These are phyloP conservation scores for Cryoendolithus antarcticus DNA, from an alignment of 2,329 filamentous ascomycete genomes.

Conservation along the genomic window DNA sequence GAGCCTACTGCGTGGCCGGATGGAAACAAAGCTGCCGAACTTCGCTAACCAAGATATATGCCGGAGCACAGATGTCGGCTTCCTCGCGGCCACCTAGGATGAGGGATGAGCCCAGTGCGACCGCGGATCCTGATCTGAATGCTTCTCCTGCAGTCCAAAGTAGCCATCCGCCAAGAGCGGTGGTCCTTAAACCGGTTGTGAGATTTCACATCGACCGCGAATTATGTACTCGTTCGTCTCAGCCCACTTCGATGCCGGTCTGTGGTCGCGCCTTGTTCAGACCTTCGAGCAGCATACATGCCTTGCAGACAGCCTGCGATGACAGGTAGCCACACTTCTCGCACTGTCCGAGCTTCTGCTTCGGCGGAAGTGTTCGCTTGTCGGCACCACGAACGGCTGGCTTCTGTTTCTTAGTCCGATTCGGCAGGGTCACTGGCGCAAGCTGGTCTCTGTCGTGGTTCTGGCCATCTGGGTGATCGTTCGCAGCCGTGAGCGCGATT, in stretches of 20 bases:
- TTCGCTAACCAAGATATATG: no score
- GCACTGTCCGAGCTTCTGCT: slow-evolving; percentile 71
- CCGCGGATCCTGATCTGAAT: no score
- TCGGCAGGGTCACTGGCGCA: slow-evolving; percentile 11
- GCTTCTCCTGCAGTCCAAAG: no score
- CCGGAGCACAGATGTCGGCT: no score
- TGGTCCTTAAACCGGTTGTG: no score
- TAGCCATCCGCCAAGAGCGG: no score
- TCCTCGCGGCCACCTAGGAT: no score
- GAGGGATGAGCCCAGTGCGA: no score
- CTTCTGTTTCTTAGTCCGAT: slow-evolving; percentile 22
- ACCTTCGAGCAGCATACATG: slow-evolving; percentile 77
- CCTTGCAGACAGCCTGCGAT: slow-evolving; percentile 86
- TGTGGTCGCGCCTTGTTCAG: slow-evolving; percentile 61
- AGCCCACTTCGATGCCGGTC: slow-evolving; percentile 24
- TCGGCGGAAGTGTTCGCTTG: slow-evolving; percentile 22
- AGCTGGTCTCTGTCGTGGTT: neutral
- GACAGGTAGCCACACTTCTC: slow-evolving; percentile 88
- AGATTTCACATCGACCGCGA: no score
- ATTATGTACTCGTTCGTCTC: slow-evolving; percentile 1
- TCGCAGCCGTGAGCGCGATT: no score
- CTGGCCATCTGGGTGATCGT: slow-evolving; percentile 2
- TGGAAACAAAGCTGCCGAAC: no score
- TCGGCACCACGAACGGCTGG: neutral
- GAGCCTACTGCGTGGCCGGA: no score